Base-by-base conservation (phyloP, 2,329 filamentous ascomycete genomes). In the Calonectria hongkongensis region DNA sequence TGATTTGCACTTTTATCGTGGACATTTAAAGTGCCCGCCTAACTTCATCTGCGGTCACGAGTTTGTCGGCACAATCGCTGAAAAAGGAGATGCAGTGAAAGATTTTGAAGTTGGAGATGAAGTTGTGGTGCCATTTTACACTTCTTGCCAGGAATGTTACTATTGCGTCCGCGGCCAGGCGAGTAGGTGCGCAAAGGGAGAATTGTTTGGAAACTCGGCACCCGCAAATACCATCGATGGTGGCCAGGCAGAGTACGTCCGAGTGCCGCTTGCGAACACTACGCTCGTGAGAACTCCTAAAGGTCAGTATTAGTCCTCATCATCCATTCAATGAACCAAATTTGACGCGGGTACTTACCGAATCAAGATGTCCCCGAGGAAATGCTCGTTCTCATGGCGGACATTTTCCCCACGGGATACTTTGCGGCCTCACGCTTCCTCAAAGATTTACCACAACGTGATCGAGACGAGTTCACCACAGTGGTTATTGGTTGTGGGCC, bases 1-100 rank as follows among this genome's bases (percentile, higher is more conserved):
- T 18, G 73, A 75, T 48, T 36, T 75, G 25, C 71, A 74, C n/a
- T 66, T 39, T 25, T 75, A 73, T 45, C 68, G 69, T n/a, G 73
- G 73, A 1, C 65, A 71, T 33, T 60, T 66, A 43, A 74, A 72
- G 43, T 72, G 65, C 21, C 58, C 72, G 7, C 51, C 60, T 8
- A 70, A 66, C 9, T 69, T 69, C n/a, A 72, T 72, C 1, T 66
- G 60, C 15, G 72, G 64, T 41, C 71, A 73, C 45, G 71, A 73
- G 36, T 71, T 71, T 43, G 68, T 58, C 5, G 71, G 71, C 7
- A 47, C 47, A 7, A 51, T 73, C 1, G 28, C 58, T 12, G 30
- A 68, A 30, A 25, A 67, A 25, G 71, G 71, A 21, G 36, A 21
- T 5, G 50, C 54, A 18, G 71, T 68, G 9, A 68, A 30, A 15